phyloP scores from a whole-genome alignment of 2,329 filamentous ascomycete genomes.

The Neoarthrinium moseri region DNA sequence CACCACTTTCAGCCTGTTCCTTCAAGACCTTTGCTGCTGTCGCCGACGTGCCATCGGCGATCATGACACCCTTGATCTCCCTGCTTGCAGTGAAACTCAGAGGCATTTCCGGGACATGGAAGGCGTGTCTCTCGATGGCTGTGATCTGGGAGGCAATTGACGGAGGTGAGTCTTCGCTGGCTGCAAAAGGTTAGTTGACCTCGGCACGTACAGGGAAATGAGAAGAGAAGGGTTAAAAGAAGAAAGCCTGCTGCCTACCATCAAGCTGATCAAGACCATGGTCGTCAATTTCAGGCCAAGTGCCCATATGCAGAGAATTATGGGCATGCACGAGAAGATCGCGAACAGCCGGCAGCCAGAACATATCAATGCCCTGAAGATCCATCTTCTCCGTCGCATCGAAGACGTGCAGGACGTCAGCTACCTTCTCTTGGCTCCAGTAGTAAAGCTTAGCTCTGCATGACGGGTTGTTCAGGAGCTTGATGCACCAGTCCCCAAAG shows the following conservation, averaged over 20 bases:
- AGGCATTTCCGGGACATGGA: constrained; percentile 8
- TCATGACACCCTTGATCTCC: constrained; percentile 17
- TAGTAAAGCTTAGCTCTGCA: constrained; percentile 14
- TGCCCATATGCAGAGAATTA: constrained; percentile 11
- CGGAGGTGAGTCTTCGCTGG: too few species aligned
- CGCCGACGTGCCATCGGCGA: constrained; percentile 16
- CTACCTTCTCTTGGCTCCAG: constrained; percentile 14
- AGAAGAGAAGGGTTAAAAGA: too few species aligned
- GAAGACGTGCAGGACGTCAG: constrained; percentile 18
- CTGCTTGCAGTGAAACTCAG: constrained; percentile 10
- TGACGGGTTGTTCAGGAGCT: constrained; percentile 9
- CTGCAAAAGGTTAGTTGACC: too few species aligned
- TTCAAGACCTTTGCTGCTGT: constrained; percentile 1
- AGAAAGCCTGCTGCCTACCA: too few species aligned
- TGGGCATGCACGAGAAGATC: constrained; percentile 13
- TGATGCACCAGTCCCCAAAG: constrained; percentile 16
- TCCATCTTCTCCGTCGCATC: constrained; percentile 11
- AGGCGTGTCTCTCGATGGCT: neutral
- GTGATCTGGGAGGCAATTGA: too few species aligned
- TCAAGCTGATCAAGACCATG: too few species aligned
- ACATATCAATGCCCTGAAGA: constrained; percentile 13
- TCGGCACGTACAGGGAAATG: too few species aligned
- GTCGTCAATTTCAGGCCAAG: neutral
- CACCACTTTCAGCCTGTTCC: neutral
- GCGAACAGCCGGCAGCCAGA: constrained; percentile 15